phyloP scores from a whole-genome alignment of 1,139 yeast genomes.

The Debaryomyces fabryi region DNA sequence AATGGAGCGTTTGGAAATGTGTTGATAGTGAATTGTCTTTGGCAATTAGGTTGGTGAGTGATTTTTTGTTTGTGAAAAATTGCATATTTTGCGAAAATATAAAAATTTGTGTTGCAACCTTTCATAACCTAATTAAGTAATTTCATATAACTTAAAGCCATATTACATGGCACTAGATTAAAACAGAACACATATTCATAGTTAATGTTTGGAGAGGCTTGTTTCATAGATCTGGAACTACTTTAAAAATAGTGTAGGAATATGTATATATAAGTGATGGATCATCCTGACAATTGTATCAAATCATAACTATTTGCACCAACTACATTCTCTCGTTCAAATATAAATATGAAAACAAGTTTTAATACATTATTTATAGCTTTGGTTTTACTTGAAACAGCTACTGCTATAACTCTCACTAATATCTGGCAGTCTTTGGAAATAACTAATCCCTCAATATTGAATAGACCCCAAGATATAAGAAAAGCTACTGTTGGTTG shows the following conservation, averaged over 20 bases:
- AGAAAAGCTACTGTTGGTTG: conserved; percentile 21
- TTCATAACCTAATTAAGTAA: conserved; percentile 6
- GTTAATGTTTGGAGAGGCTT: background rate
- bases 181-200: background rate
- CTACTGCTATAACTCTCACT: conserved; percentile 9
- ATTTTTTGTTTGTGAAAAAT: background rate
- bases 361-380: background rate
- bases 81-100: background rate
- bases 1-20: background rate
- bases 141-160: background rate
- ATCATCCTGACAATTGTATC: background rate
- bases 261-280: conserved; percentile 5
- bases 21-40: background rate
- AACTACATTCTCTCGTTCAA: background rate
- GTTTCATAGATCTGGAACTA: background rate
- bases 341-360: conserved; percentile 1
- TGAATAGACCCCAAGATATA: conserved; percentile 20
- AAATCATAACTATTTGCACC: background rate
- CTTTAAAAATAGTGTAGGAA: background rate
- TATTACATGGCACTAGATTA: background rate
- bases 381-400: background rate
- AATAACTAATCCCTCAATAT: conserved; percentile 11
- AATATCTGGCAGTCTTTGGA: conserved; percentile 12
- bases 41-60: background rate
- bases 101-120: conserved; percentile 3